Conservation (phyloP, 2,329 filamentous ascomycete species). For the Bipolaris bicolor region DNA sequence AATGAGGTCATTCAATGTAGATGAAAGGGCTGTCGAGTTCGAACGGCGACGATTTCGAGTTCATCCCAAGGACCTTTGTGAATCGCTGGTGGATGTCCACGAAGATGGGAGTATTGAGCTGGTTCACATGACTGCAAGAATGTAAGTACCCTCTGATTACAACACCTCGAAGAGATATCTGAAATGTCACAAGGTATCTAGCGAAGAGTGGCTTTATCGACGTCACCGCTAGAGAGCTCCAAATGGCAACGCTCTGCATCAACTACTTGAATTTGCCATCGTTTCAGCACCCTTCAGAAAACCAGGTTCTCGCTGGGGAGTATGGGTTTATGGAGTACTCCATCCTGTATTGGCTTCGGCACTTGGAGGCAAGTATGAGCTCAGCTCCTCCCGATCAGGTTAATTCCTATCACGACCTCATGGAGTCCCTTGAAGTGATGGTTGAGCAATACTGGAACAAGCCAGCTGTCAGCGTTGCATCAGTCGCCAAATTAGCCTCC, state of each 20-base stretch:
- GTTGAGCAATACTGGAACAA: slow-evolving; percentile 18
- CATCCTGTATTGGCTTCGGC: slow-evolving; percentile 20
- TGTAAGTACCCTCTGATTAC: slow-evolving; percentile 32
- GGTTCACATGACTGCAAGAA: slow-evolving; percentile 47
- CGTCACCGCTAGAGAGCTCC: slow-evolving; percentile 8
- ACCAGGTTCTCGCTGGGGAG: slow-evolving; percentile 15
- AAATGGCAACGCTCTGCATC: slow-evolving; percentile 21
- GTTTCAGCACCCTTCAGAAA: slow-evolving; percentile 3
- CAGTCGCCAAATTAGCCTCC: slow-evolving; percentile 12
- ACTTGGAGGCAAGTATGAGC: slow-evolving; percentile 19
- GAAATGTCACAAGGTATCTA: slow-evolving; percentile 14
- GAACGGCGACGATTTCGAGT: slow-evolving; percentile 32
- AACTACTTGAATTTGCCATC: slow-evolving; percentile 21
- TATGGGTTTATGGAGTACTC: slow-evolving; percentile 27
- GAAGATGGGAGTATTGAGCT: slow-evolving; percentile 45
- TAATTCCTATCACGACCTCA: slow-evolving; percentile 1
- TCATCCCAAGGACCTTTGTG: slow-evolving; percentile 44
- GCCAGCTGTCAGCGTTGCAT: not conserved
- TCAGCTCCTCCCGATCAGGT: not conserved
- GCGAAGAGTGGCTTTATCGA: slow-evolving; percentile 11
- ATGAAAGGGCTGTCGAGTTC: slow-evolving; percentile 34
- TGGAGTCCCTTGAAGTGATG: slow-evolving; percentile 17
- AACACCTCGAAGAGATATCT: not conserved
- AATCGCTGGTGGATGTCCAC: slow-evolving; percentile 48
- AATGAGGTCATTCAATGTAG: slow-evolving; percentile 42